Conservation (phyloP, 2,329 filamentous ascomycete genomes). For the Epicoccum sorghinum region DNA sequence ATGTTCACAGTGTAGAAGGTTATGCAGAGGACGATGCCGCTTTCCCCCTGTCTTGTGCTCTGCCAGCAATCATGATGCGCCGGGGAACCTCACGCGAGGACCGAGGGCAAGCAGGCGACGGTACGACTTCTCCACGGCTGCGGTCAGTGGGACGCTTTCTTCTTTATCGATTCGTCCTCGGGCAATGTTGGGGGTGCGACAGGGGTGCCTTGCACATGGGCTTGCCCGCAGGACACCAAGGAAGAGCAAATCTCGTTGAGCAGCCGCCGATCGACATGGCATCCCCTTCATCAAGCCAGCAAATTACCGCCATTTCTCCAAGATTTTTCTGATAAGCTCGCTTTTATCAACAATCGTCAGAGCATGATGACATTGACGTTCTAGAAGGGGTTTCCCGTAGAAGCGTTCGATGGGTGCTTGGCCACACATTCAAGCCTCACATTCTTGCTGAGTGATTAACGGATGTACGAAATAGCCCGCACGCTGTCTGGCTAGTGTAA, state of each 20-base stretch:
- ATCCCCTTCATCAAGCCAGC: slow-evolving; percentile 18
- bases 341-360: slow-evolving; percentile 1
- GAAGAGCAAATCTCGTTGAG: slow-evolving; percentile 17
- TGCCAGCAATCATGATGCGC: background rate
- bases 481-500: slow-evolving; percentile 1
- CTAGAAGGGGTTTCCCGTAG: background rate
- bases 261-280: slow-evolving; percentile 12
- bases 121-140: slow-evolving; percentile 12
- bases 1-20: slow-evolving; percentile 6
- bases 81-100: slow-evolving; percentile 11
- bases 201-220: slow-evolving; percentile 16
- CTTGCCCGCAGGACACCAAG: slow-evolving; percentile 8
- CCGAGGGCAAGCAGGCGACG: slow-evolving; percentile 11
- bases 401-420: slow-evolving; percentile 1
- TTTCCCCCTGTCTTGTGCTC: slow-evolving; percentile 12
- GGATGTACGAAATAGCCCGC: background rate
- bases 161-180: slow-evolving; percentile 9
- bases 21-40: slow-evolving; percentile 25
- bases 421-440: background rate
- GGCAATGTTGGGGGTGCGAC: slow-evolving; percentile 3
- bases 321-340: background rate
- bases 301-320: slow-evolving; percentile 18
- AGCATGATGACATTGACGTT: slow-evolving; percentile 3
- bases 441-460: background rate
- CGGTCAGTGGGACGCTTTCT: slow-evolving; percentile 8